These are phyloP conservation scores for Rhizopogon roseolus DNA, from an alignment of 768 basidiomycete species.

Conservation along the genomic window DNA sequence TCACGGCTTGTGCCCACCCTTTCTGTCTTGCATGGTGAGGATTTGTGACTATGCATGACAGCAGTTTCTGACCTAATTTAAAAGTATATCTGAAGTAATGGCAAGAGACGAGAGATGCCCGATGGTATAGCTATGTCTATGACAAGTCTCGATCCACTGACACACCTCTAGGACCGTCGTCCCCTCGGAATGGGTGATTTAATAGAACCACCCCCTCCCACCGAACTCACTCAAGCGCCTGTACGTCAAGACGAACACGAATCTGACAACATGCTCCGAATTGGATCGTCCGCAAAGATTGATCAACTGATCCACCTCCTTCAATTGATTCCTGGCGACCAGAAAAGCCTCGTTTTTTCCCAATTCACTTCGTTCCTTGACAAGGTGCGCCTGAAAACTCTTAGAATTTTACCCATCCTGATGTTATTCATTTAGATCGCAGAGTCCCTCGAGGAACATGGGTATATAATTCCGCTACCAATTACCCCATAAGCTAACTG, in stretches of 20 bases:
- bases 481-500: neutral
- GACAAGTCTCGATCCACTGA: neutral
- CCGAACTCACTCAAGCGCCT: conserved; percentile 63
- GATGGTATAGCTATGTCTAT: conserved; percentile 46
- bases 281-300: conserved; percentile 78
- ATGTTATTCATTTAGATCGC: conserved; percentile 48
- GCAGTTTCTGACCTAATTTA: conserved; percentile 1
- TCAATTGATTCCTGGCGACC: conserved; percentile 56
- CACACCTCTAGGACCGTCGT: conserved; percentile 60
- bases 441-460: conserved; percentile 58
- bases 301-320: conserved; percentile 76
- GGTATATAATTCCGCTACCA: conserved; percentile 32
- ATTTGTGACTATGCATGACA: neutral
- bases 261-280: conserved; percentile 33
- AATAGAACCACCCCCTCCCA: conserved; percentile 57
- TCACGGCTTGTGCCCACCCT: conserved; percentile 67
- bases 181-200: conserved; percentile 49
- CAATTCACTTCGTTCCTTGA: conserved; percentile 86
- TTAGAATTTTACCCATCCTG: neutral
- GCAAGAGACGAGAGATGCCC: conserved; percentile 74
- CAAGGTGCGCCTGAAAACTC: conserved; percentile 41
- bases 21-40: conserved; percentile 70
- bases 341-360: conserved; percentile 86
- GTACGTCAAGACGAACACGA: conserved; percentile 34
- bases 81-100: conserved; percentile 67